These are phyloP conservation scores for Castanopsis chinensis DNA, from an alignment of 306 rosid species.

Conservation along the genomic window DNA sequence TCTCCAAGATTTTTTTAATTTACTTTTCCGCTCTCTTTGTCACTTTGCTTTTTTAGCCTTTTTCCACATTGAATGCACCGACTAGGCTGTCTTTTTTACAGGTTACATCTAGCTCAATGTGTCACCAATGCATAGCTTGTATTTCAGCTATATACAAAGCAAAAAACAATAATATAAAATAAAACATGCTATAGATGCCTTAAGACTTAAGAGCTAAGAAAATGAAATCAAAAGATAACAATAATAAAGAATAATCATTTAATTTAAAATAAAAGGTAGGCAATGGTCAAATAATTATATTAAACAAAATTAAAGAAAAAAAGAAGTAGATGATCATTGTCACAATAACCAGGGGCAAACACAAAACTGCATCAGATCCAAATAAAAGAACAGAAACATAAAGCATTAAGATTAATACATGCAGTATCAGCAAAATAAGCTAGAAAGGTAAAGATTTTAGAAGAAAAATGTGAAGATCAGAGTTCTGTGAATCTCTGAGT, in stretches of 20 bases:
- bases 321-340: neutral
- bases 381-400: slow-evolving; percentile 8
- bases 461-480: too few species aligned
- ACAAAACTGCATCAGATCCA: slow-evolving; percentile 11
- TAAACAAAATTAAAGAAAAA: slow-evolving; percentile 14
- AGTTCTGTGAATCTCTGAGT: neutral
- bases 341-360: slow-evolving; percentile 10
- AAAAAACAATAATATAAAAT: slow-evolving; percentile 30
- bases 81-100: too few species aligned
- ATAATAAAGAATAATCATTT: neutral
- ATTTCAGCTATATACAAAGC: neutral
- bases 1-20: too few species aligned
- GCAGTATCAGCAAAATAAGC: neutral
- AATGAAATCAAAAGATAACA: neutral
- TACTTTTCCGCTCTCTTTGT: too few species aligned
- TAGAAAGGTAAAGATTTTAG: neutral
- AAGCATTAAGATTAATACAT: neutral
- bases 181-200: neutral
- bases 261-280: slow-evolving; percentile 14
- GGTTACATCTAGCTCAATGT: too few species aligned
- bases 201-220: slow-evolving; percentile 13
- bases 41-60: too few species aligned
- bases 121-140: too few species aligned
- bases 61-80: too few species aligned
- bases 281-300: neutral